Percentiles rank a stretch among this genome's conserved stretches.
These are phyloP conservation scores for Leccinum incarnatum DNA, from an alignment of 768 basidiomycete species.

Conservation along the genomic window DNA sequence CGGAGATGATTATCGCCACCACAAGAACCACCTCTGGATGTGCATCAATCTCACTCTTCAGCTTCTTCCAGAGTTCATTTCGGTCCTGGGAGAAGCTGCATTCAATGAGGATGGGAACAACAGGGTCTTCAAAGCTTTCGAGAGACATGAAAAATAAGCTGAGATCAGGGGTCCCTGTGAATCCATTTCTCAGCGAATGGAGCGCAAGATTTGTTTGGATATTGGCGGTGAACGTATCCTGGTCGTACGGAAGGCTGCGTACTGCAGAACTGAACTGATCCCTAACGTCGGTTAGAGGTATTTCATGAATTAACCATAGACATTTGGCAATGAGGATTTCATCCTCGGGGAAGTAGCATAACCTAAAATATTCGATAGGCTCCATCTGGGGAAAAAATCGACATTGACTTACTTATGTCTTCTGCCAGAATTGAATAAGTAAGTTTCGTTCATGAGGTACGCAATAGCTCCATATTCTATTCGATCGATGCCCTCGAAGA, in stretches of 20 bases:
- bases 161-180: background rate
- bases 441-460: background rate
- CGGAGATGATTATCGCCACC: background rate
- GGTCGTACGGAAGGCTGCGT: background rate
- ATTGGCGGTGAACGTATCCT: background rate
- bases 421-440: background rate
- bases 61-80: background rate
- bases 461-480: background rate
- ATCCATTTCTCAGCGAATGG: background rate
- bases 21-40: conserved; percentile 1
- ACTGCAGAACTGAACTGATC: background rate
- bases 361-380: background rate
- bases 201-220: background rate
- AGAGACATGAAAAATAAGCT: background rate
- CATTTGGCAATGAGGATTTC: background rate
- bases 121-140: background rate
- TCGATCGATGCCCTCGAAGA: background rate
- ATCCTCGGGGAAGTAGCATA: background rate
- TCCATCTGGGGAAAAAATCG: background rate
- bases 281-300: background rate
- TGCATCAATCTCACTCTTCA: background rate
- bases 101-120: background rate
- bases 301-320: background rate
- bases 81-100: conserved; percentile 3
- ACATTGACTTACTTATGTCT: background rate